These are phyloP conservation scores for Citrus sp. DNA, from an alignment of 345 rosid genomes.

Conservation along the genomic window DNA sequence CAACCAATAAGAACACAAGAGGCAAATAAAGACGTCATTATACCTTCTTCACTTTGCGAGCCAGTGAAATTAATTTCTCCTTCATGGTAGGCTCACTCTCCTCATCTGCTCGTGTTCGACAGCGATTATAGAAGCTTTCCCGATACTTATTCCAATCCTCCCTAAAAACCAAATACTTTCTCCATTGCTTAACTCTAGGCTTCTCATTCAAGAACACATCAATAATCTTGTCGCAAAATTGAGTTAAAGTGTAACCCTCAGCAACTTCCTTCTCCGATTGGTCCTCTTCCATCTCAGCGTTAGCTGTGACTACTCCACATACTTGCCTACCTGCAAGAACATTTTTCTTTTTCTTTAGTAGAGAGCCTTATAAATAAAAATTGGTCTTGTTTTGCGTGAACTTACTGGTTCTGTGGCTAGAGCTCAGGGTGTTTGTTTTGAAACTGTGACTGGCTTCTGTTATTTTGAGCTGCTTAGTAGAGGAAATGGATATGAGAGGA, in stretches of 20 bases:
- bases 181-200: constrained; percentile 75
- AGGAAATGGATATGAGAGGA: constrained; percentile 15
- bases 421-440: constrained; percentile 12
- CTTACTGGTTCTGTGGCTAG: constrained; percentile 19
- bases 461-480: constrained; percentile 16
- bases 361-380: background rate
- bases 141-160: constrained; percentile 86
- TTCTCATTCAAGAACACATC: constrained; percentile 80
- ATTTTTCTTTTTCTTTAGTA: background rate
- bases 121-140: constrained; percentile 61
- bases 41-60: constrained; percentile 83
- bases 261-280: constrained; percentile 60
- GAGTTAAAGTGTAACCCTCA: constrained; percentile 62
- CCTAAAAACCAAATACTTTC: constrained; percentile 68
- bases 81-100: constrained; percentile 56
- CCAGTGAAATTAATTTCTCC: constrained; percentile 50
- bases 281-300: constrained; percentile 39
- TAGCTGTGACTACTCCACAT: constrained; percentile 21
- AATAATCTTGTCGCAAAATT: constrained; percentile 75
- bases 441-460: constrained; percentile 16
- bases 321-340: constrained; percentile 45
- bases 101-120: constrained; percentile 48
- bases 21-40: background rate
- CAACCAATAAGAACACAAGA: background rate
- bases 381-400: background rate